Conservation (phyloP, 1,284 basidiomycete genomes). For the Agroathelia rolfsii region DNA sequence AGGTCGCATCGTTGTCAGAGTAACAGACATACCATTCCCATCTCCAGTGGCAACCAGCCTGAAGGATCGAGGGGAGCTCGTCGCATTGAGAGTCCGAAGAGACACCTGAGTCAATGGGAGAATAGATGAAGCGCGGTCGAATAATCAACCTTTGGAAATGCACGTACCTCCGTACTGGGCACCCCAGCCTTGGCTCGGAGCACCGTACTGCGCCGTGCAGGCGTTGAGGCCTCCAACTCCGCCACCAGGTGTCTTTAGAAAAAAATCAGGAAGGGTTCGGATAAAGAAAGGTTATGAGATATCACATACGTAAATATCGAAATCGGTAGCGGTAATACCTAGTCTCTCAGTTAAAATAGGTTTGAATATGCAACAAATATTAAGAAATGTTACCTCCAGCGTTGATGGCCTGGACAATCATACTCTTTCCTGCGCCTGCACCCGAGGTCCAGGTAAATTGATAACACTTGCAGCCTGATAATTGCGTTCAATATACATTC, state of each 20-base stretch:
- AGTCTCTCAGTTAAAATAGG: neutral
- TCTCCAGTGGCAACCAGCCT: conserved; percentile 17
- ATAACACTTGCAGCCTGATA: conserved; percentile 16
- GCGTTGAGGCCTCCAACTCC: conserved; percentile 13
- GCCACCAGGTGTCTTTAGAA: conserved; percentile 11
- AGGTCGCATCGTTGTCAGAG: conserved; percentile 14
- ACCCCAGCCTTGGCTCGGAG: conserved; percentile 14
- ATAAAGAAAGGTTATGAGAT: neutral
- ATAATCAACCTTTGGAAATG: too few species aligned
- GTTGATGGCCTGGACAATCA: conserved; percentile 17
- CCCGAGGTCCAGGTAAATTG: conserved; percentile 16
- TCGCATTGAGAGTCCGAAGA: conserved; percentile 14
- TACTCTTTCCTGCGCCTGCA: conserved; percentile 13
- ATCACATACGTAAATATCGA: conserved; percentile 13
- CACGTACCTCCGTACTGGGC: conserved; percentile 16
- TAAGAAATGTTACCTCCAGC: conserved; percentile 9
- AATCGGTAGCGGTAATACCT: conserved; percentile 14
- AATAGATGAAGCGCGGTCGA: too few species aligned
- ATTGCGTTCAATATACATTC: too few species aligned
- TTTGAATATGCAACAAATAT: neutral
- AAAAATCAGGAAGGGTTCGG: neutral
- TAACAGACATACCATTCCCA: too few species aligned
- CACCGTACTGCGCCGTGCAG: conserved; percentile 14
- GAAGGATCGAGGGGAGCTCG: conserved; percentile 15
- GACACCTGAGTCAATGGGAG: too few species aligned